Evolutionary conservation across 139 green algal species (phyloP).

Genomic region (Haematococcus lacustris): DNA sequence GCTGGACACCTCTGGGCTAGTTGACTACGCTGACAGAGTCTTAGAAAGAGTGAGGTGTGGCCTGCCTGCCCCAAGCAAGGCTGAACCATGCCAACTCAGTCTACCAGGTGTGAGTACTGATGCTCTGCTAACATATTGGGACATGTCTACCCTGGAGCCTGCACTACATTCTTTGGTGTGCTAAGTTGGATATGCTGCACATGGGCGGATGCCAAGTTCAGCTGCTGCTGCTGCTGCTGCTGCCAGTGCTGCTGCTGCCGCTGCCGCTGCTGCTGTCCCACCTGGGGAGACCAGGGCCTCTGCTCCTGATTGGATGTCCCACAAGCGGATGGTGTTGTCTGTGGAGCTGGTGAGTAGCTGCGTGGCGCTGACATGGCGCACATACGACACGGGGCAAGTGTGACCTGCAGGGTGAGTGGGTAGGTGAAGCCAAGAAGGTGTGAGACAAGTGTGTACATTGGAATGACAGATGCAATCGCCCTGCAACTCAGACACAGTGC

Average conservation of each 20-base stretch:
- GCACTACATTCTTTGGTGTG: not conserved
- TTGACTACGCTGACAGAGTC: too few species aligned
- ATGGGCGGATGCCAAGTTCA: not conserved
- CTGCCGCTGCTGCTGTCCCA: not conserved
- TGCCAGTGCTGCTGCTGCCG: not conserved
- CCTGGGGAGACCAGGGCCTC: not conserved
- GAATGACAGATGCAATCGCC: too few species aligned
- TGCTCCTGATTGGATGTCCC: slow-evolving; percentile 8
- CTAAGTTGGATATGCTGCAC: not conserved
- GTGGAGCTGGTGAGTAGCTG: slow-evolving; percentile 83
- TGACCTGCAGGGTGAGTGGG: slow-evolving; percentile 25
- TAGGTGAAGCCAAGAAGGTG: too few species aligned
- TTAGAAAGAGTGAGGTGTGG: too few species aligned
- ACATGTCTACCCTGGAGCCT: too few species aligned
- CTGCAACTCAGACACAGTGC: too few species aligned
- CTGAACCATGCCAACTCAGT: too few species aligned
- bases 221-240: slow-evolving; percentile 2
- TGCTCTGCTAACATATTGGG: too few species aligned
- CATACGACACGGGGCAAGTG: slow-evolving; percentile 79
- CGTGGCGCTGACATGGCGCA: slow-evolving; percentile 61
- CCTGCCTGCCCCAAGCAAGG: too few species aligned
- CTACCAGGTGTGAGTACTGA: too few species aligned
- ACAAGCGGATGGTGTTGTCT: slow-evolving; percentile 76
- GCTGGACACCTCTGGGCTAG: too few species aligned
- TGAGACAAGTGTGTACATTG: too few species aligned